Base-by-base conservation (phyloP, 441 rosid genomes). In the Jatropha multifida region DNA sequence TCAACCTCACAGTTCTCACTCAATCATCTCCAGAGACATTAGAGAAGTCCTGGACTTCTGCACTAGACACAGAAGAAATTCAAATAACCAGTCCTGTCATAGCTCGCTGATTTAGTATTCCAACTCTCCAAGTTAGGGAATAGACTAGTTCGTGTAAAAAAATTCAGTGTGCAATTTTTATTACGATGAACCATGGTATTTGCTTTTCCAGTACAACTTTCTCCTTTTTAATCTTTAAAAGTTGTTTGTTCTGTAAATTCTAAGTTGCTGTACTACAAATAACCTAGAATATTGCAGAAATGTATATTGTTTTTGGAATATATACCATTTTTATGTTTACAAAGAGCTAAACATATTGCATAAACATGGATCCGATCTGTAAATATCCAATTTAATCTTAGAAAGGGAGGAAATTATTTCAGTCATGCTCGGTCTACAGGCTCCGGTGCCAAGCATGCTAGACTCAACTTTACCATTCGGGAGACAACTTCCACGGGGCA, bases 1-100 rank as follows among this genome's bases (percentile, higher is more conserved):
- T 89, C 77, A 85, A 76, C 82, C 88, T 90, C 56, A 81, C 90
- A 1, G 80, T 88, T 79, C 84, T 89, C 20, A 60, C 83, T 54
- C 84, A 86, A 15, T 73, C 90, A 68, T 70, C 80, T 67, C 68
- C 81, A 32, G 83, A 80, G 74, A 73, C 84, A 46, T 52, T 64
- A 51, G 87, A 84, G 20, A 62, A 74, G 76, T 83, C 83, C 4
- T 81, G 85, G 87, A 60, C 80, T 80, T 81, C 85, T 18, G 86
- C 76, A 72, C 23, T 80, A 63, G 88, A 84, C 62, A 61, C 81
- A 46, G 89, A 87, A 62, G 79, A 74, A 52, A 44, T 72, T 73
- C 89, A 73, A 69, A 75, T 82, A 51, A 79, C 73, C 46, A 65
- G 70, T 71, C 86, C 88, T 10, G 68, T 89, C 77, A 78, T 14